A percentile compares a stretch with the other conserved stretches of the same genome.
Conservation (phyloP, 108 stramenopile genomes). For the Parietichytrium sp. region DNA sequence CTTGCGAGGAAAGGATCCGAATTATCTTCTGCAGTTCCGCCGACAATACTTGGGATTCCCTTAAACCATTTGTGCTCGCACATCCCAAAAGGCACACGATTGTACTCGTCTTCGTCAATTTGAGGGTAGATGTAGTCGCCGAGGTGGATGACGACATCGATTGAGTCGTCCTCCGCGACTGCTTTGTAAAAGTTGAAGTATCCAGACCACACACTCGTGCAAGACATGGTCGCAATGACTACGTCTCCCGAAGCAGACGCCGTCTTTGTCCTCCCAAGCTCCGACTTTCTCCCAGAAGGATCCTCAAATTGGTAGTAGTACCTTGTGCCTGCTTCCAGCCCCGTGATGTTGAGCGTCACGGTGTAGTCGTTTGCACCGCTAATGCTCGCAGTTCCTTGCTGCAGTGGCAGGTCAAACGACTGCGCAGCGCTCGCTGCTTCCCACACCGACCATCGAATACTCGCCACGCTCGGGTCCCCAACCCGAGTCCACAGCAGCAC, state of each 20-base stretch:
- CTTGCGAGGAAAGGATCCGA: neutral
- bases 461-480: neutral
- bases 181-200: neutral
- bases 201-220: neutral
- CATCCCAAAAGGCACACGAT: neutral
- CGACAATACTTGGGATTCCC: neutral
- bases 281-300: neutral
- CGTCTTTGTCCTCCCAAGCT: neutral
- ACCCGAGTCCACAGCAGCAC: neutral
- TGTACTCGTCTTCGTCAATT: neutral
- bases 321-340: neutral
- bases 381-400: neutral
- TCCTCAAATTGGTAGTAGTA: neutral
- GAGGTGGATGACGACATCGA: neutral
- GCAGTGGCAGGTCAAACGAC: neutral
- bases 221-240: neutral
- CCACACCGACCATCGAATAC: neutral
- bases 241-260: neutral
- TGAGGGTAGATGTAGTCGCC: neutral
- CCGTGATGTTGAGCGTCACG: neutral
- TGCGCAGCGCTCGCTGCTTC: neutral
- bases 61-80: slow-evolving; percentile 6
- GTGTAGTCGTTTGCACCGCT: neutral
- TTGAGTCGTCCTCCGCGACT: neutral
- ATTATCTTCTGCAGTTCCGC: neutral